A percentile compares a stretch with the other conserved stretches of the same genome.
phyloP scores from a whole-genome alignment of 192 early-diverging fungal genomes.

The Entomortierella parvispora region DNA sequence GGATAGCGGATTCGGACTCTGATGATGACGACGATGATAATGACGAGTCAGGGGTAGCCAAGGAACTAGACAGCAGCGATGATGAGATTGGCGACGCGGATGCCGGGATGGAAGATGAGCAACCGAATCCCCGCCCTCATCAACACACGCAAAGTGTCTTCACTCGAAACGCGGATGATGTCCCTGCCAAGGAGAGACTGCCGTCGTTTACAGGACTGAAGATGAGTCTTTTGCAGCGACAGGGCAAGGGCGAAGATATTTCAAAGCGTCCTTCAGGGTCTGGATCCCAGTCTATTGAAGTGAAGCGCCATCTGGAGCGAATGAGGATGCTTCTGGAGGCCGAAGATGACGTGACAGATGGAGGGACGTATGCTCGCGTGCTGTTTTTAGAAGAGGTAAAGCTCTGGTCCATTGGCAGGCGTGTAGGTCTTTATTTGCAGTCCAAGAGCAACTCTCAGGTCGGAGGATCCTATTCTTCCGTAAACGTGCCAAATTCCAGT shows the following conservation, averaged over 20 bases:
- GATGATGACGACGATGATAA: slow-evolving; percentile 28
- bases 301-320: slow-evolving; percentile 38
- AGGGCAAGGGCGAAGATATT: slow-evolving; percentile 30
- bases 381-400: slow-evolving; percentile 49
- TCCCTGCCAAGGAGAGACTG: background rate
- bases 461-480: slow-evolving; percentile 14
- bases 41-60: slow-evolving; percentile 18
- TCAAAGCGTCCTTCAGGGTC: background rate
- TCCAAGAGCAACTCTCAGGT: slow-evolving; percentile 10
- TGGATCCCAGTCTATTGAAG: slow-evolving; percentile 5
- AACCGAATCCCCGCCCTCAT: background rate
- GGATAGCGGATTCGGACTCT: background rate
- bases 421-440: slow-evolving; percentile 33
- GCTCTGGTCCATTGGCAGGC: slow-evolving; percentile 41
- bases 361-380: slow-evolving; percentile 34
- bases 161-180: background rate
- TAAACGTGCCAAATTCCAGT: too few relatives aligned
- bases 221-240: slow-evolving; percentile 16
- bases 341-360: slow-evolving; percentile 39
- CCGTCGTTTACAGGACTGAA: slow-evolving; percentile 29
- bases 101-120: background rate
- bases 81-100: slow-evolving; percentile 27
- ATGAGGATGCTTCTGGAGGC: slow-evolving; percentile 46
- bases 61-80: slow-evolving; percentile 7
- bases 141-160: background rate